phyloP scores from a whole-genome alignment of 1,139 yeast species.

The Pichia sp. region DNA sequence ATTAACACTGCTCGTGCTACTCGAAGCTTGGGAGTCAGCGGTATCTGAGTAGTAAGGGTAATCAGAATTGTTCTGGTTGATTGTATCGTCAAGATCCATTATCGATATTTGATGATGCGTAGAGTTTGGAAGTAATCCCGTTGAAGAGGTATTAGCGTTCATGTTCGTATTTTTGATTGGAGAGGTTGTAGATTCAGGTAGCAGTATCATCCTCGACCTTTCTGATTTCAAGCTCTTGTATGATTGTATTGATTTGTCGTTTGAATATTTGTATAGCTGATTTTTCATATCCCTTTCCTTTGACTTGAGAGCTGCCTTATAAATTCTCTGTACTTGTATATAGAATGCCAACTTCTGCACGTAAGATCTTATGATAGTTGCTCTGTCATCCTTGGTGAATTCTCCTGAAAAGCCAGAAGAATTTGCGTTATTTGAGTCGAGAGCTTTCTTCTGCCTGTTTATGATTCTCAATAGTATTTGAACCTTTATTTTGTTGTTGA shows the following conservation, averaged over 20 bases:
- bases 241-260: constrained; percentile 15
- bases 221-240: constrained; percentile 21
- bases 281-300: constrained; percentile 23
- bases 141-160: background rate
- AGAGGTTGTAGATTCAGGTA: constrained; percentile 9
- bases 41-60: constrained; percentile 17
- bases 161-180: background rate
- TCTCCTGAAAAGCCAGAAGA: background rate
- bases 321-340: constrained; percentile 59
- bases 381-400: constrained; percentile 40
- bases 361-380: constrained; percentile 44
- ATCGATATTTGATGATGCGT: background rate
- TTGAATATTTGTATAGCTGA: constrained; percentile 10
- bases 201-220: constrained; percentile 16
- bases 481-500: constrained; percentile 34
- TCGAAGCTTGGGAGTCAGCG: constrained; percentile 22
- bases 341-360: constrained; percentile 49
- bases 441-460: constrained; percentile 23
- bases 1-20: constrained; percentile 18
- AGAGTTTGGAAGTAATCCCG: background rate
- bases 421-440: background rate
- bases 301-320: constrained; percentile 38
- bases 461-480: constrained; percentile 36
- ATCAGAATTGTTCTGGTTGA: constrained; percentile 7
- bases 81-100: constrained; percentile 6